Conservation (phyloP, 768 basidiomycete genomes). For the Rhizopogon vinicolor region DNA sequence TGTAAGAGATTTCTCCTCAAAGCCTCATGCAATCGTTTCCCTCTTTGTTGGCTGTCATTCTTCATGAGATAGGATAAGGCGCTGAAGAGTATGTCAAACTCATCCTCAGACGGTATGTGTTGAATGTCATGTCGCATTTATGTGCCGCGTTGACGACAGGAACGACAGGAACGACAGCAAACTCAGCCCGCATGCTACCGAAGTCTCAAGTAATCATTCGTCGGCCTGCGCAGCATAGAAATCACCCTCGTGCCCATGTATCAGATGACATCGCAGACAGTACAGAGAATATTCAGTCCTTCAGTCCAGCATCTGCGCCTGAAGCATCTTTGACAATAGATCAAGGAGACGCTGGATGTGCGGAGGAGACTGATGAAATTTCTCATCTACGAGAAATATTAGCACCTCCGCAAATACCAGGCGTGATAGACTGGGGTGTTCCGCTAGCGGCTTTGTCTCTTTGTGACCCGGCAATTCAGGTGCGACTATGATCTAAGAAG, state of each 20-base stretch:
- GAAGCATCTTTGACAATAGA: neutral
- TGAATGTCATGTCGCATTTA: neutral
- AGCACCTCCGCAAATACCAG: constrained; percentile 59
- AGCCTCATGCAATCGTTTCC: constrained; percentile 45
- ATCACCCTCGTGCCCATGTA: constrained; percentile 44
- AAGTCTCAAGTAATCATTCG: constrained; percentile 63
- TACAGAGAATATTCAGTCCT: constrained; percentile 5
- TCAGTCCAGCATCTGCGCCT: neutral
- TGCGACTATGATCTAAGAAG: constrained; percentile 20
- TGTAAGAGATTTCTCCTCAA: constrained; percentile 57
- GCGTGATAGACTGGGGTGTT: constrained; percentile 73
- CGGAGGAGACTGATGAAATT: constrained; percentile 40
- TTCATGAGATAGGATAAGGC: constrained; percentile 61
- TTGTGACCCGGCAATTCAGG: constrained; percentile 62
- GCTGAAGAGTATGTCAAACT: constrained; percentile 30
- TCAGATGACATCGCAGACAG: constrained; percentile 38
- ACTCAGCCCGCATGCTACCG: constrained; percentile 34
- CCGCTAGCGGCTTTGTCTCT: constrained; percentile 50
- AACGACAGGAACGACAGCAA: constrained; percentile 2
- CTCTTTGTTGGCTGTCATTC: constrained; percentile 61
- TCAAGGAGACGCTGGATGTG: neutral
- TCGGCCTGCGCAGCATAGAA: constrained; percentile 41
- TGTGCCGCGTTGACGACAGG: neutral
- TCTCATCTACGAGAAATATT: constrained; percentile 50
- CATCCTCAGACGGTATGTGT: constrained; percentile 25